A percentile compares a stretch with the other conserved stretches of the same genome.
Evolutionary conservation across 352 stramenopile species (phyloP).

Genomic region (Pythium phragmitis): DNA sequence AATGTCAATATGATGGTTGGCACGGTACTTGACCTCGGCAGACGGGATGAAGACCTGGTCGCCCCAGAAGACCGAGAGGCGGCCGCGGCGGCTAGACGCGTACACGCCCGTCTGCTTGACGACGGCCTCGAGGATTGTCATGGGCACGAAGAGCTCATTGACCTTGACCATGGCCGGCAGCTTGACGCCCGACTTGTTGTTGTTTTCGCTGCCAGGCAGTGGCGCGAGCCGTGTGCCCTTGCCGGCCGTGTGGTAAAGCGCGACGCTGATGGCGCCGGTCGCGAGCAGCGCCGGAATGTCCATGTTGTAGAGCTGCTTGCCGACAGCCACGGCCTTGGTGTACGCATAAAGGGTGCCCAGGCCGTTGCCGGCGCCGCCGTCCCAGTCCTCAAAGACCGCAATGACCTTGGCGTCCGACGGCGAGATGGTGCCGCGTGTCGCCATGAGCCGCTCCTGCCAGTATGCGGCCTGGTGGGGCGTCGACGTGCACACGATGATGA

Average conservation of each 20-base stretch:
- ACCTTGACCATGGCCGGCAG: slow-evolving; percentile 92
- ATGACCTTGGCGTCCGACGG: slow-evolving; percentile 91
- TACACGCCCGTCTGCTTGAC: slow-evolving; percentile 99
- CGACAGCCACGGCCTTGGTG: slow-evolving; percentile 90
- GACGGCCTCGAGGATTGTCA: slow-evolving; percentile 98
- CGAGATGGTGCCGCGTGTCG: slow-evolving; percentile 78
- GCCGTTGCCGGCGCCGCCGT: slow-evolving; percentile 94
- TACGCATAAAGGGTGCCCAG: slow-evolving; percentile 96
- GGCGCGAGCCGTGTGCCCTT: slow-evolving; percentile 97
- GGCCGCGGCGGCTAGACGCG: slow-evolving; percentile 90
- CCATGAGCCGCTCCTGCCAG: slow-evolving; percentile 95
- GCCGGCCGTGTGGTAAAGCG: slow-evolving; percentile 97
- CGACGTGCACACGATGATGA: slow-evolving; percentile 97
- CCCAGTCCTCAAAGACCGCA: slow-evolving; percentile 96
- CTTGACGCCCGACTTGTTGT: slow-evolving; percentile 99
- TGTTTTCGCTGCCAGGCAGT: slow-evolving; percentile 96
- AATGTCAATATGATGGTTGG: slow-evolving; percentile 97
- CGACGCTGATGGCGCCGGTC: slow-evolving; percentile 83
- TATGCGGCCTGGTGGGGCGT: slow-evolving; percentile 95
- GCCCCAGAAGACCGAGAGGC: slow-evolving; percentile 97
- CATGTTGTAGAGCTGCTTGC: slow-evolving; percentile 82
- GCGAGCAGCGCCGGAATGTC: slow-evolving; percentile 86
- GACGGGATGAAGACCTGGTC: slow-evolving; percentile 98
- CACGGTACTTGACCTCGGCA: slow-evolving; percentile 89
- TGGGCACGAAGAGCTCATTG: slow-evolving; percentile 84